Base-by-base conservation (phyloP, 306 rosid species). In the Sophora flavescens region DNA sequence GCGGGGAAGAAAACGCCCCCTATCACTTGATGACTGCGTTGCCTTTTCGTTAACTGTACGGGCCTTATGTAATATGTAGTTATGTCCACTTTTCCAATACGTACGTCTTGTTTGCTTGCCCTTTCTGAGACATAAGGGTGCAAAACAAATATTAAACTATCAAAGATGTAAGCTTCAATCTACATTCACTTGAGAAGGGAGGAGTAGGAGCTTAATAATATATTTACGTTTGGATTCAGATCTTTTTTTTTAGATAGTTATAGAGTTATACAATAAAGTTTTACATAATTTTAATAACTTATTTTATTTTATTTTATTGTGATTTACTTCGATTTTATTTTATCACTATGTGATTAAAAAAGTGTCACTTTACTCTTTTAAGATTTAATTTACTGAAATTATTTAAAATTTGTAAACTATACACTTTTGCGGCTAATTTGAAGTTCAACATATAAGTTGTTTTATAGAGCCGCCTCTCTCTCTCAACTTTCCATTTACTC, bases 101-200 rank as follows among this genome's bases (percentile, higher is more conserved):
- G 22, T 9, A 12, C 17, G 7, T 30, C 10, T 56, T 17, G 39
- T 42, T 59, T 65, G 76, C 32, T 6, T 81, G 89, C 78, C 90
- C 89, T 84, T 90, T 86, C 77, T 76, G 4, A 30, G 61, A 39
- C 81, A 76, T 4, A 13, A 75, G 71, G 81, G 74, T 86, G 82
- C 90, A 78, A 84, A 80, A 71, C 9, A 33, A 47, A 36, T 22
- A 22, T 22, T 22, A 22, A 22, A 22, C 22, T 22, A 22, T 22
- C 22, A 22, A 22, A 22, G 22, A 22, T 22, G 22, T 22, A 22
- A 22, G 22, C 22, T 22, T 22, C 35, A 17, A 14, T 22, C 17
- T 5, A 45, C 8, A 2, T 3, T 32, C 17, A 22, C 39, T 28
- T 17, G 41, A n/a, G 17, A 68, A 35, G 36, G 13, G 71, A 6